These are phyloP conservation scores for Zymoseptoria tritici DNA, from an alignment of 2,329 filamentous ascomycete genomes.

Conservation along the genomic window DNA sequence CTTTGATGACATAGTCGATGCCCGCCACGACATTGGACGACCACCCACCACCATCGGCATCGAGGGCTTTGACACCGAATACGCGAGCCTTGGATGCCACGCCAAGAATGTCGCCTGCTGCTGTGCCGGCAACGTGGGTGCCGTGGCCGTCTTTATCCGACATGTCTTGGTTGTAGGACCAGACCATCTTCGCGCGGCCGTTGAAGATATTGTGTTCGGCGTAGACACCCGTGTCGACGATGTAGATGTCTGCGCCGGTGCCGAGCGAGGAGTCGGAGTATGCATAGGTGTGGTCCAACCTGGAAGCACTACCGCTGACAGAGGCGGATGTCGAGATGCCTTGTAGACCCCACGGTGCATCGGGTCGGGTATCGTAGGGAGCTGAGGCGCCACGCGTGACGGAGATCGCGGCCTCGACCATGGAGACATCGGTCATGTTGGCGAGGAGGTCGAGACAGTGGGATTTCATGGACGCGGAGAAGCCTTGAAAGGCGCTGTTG, in stretches of 20 bases:
- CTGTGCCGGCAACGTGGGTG: slow-evolving; percentile 42
- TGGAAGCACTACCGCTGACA: slow-evolving; percentile 21
- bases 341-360: slow-evolving; percentile 42
- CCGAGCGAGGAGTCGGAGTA: slow-evolving; percentile 32
- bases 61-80: slow-evolving; percentile 46
- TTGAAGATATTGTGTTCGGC: slow-evolving; percentile 39
- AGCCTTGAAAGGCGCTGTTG: slow-evolving; percentile 35
- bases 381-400: slow-evolving; percentile 17
- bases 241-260: slow-evolving; percentile 41
- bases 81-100: slow-evolving; percentile 44
- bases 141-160: slow-evolving; percentile 42
- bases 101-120: slow-evolving; percentile 38
- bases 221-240: slow-evolving; percentile 44
- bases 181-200: slow-evolving; percentile 37
- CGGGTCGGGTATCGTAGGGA: slow-evolving; percentile 22
- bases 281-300: slow-evolving; percentile 38
- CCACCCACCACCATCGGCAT: slow-evolving; percentile 39
- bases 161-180: slow-evolving; percentile 30
- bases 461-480: slow-evolving; percentile 35
- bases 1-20: slow-evolving; percentile 40
- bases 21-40: slow-evolving; percentile 43
- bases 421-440: slow-evolving; percentile 34
- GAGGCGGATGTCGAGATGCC: slow-evolving; percentile 34
- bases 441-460: slow-evolving; percentile 34
- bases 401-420: slow-evolving; percentile 35